Evolutionary conservation across 805 yeast species (phyloP), one percentile per base, ranked within the genome.

Genomic region (Tetrapisispora iriomotensis): DNA sequence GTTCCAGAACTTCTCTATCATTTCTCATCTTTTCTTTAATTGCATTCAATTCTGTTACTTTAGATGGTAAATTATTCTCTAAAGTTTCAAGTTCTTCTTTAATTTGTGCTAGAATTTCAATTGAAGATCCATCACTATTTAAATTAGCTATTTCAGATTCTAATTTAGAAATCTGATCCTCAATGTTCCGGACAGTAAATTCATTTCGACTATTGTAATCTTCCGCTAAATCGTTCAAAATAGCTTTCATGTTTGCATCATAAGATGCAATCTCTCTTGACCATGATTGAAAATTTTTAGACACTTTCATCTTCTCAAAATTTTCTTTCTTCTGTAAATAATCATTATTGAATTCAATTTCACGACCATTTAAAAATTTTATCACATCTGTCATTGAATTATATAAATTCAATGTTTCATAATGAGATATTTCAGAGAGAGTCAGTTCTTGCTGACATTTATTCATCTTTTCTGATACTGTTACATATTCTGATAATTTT

Each of bases 1-100:
- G 75, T 47, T 79, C 87, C 83, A 95, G 82, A 2, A 45, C 53
- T 0, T 40, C 45, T 24, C 65, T 57, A 8, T 76, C 65, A 10
- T 54, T 54, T 1, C 43, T 48, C 9, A 79, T 71, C 17, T 67
- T 41, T 0, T 50, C 43, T 23, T 65, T 67, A 14, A 68, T 47
- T 8, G 27, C 24, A 8, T 48, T 40, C 10, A 65, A 31, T 21
- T 45, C 43, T 13, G 29, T 41, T 6, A 42, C 42, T 38, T 47
- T 45, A 15, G 41, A 47, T 14, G 60, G 62, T 37, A 54, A 40
- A 4, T 45, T 41, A 15, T 36, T 20, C 12, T 51, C 48, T 26
- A 65, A 43, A 3, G 27, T 31, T 8, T 32, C 43, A 8, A 64
- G 36, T 20, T 51, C 51, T 2, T 30, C 39, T 28, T 53, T 61